A percentile compares a stretch with the other conserved stretches of the same genome.
Evolutionary conservation across 148 eudicot species (phyloP).

Genomic region (Silene latifolia): DNA sequence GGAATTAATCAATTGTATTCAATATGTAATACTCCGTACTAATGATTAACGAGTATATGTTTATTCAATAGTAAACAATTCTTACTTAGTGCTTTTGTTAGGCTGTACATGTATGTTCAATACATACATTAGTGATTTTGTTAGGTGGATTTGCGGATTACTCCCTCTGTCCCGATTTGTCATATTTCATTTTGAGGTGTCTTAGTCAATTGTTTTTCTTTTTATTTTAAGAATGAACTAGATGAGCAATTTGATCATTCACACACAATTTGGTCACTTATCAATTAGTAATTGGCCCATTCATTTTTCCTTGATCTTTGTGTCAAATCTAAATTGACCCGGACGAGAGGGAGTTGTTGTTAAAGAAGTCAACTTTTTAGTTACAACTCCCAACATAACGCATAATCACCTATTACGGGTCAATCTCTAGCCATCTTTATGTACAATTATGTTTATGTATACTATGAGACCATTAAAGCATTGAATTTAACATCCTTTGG

Average conservation of each 20-base stretch:
- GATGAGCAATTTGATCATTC: no score
- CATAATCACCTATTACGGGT: background rate
- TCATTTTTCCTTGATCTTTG: no score
- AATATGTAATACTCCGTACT: background rate
- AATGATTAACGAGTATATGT: no score
- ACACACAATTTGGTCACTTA: no score
- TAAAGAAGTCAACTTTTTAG: slow-evolving; percentile 25
- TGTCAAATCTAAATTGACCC: no score
- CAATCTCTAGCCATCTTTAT: background rate
- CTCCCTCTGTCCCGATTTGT: no score
- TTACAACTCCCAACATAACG: slow-evolving; percentile 1
- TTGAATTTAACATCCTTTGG: no score
- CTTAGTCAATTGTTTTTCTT: no score
- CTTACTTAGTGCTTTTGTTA: background rate
- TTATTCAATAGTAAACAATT: background rate
- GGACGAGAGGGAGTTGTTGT: no score
- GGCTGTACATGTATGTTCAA: slow-evolving; percentile 18
- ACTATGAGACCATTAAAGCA: background rate
- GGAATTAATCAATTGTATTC: background rate
- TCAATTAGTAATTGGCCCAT: no score
- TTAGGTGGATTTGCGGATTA: slow-evolving; percentile 17
- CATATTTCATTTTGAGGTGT: no score
- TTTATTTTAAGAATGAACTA: no score
- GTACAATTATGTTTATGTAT: background rate
- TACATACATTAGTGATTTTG: background rate